Evolutionary conservation across 169 alveolate species (phyloP), one percentile per base, ranked within the genome.

Genomic region (Cryptosporidium viatorum): DNA sequence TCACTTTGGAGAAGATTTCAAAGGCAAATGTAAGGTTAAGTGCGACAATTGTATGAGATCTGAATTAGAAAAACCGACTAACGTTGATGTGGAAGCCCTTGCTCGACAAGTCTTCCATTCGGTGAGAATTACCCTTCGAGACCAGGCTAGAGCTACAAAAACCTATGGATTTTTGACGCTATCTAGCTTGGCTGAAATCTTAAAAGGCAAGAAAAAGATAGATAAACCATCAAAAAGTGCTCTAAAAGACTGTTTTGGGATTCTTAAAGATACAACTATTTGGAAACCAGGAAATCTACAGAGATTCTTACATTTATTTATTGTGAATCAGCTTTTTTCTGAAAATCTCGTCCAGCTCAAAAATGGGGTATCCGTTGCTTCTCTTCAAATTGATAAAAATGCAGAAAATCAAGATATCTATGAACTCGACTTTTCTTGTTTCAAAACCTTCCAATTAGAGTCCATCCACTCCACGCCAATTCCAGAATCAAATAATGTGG

Each of bases 1-100:
- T 31, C 93, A 95, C 86, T 96, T 96, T 70, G 97, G 96, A 48
- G 97, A 96, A 70, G 91, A 91, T 65, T 93, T 95, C 33, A 87
- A 86, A 37, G 89, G 93, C 12, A 69, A 84, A 68, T 96, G 98
- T 84, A 89, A 71, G 26, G 71, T 89, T 16, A 91, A 92, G n/a
- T 93, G 95, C 55, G 95, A 93, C 59, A 71, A 74, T 41, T 93
- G 95, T 33, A 23, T 41, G 43, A 80, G 89, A 59, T 80, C 75
- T 29, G n/a, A 31, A 39, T 21, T 80, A 12, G 89, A 80, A 41
- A 59, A 48, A 0, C 89, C 89, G 1, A 43, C 7, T 33, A 50
- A n/a, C 21, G 35, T 62, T 10, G 67, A 80, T 45, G 89, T 67
- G 14, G n/a, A 50, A 43, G 31, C n/a, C 16, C 37, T 80, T 18